Evolutionary conservation across 1,284 basidiomycete species (phyloP).

Genomic region (Malassezia globosa): DNA sequence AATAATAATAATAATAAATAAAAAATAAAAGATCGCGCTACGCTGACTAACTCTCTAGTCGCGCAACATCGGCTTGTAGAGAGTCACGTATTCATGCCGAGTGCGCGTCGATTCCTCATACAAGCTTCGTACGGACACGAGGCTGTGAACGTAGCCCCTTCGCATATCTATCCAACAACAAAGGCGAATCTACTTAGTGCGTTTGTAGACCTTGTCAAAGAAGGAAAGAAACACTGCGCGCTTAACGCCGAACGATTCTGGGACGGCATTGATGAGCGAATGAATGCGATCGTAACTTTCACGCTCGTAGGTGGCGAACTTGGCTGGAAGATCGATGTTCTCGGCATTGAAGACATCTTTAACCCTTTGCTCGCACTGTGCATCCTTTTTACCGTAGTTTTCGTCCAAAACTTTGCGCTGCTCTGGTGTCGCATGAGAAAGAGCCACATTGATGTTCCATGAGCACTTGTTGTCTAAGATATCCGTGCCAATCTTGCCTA

Average conservation of each 20-base stretch:
- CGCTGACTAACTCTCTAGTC: too few relatives aligned
- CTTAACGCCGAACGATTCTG: constrained; percentile 55
- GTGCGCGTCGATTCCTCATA: too few relatives aligned
- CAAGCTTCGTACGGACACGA: not conserved
- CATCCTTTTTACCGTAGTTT: constrained; percentile 77
- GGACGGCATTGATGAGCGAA: constrained; percentile 36
- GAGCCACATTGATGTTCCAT: constrained; percentile 86
- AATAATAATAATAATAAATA: not conserved
- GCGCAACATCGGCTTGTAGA: too few relatives aligned
- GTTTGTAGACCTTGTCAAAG: constrained; percentile 78
- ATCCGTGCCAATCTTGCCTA: constrained; percentile 93
- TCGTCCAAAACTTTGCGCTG: constrained; percentile 55
- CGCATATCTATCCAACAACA: not conserved
- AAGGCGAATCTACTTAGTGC: constrained; percentile 42
- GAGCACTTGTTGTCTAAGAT: constrained; percentile 98
- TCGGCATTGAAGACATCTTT: constrained; percentile 69
- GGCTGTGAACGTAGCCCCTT: not conserved
- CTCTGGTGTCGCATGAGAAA: constrained; percentile 58
- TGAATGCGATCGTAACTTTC: constrained; percentile 55
- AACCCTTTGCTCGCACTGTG: constrained; percentile 57
- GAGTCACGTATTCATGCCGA: too few relatives aligned
- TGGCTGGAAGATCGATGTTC: constrained; percentile 54
- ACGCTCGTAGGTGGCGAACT: constrained; percentile 70
- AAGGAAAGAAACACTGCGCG: constrained; percentile 72
- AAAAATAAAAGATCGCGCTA: constrained; percentile 10